Conservation (phyloP, 2,329 filamentous ascomycete species). For the Aspergillus transmontanensis region DNA sequence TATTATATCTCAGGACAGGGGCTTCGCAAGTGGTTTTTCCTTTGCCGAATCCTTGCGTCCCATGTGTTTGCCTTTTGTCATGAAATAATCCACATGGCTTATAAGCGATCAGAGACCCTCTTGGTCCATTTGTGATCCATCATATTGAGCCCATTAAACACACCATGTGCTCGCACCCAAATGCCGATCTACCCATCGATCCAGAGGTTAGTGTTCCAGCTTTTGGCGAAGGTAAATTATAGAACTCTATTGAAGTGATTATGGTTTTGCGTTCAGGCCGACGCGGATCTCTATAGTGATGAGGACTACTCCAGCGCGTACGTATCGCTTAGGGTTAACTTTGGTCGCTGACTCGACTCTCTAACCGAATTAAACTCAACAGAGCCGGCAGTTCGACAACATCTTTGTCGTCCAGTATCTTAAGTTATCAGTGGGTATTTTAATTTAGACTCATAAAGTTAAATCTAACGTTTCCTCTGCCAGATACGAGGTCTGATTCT, state of each 20-base stretch:
- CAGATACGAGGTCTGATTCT: constrained; percentile 16
- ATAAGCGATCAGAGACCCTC: background rate
- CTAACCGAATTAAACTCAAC: background rate
- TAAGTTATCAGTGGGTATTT: constrained; percentile 20
- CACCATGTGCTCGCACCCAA: background rate
- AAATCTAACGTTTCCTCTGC: background rate
- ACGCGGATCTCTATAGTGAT: constrained; percentile 13
- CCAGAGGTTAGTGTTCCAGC: background rate
- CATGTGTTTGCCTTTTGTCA: background rate
- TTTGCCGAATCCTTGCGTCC: background rate
- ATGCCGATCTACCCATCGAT: background rate
- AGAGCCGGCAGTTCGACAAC: constrained; percentile 16
- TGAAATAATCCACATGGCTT: background rate
- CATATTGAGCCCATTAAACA: background rate
- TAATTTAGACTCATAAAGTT: background rate
- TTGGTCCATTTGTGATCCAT: background rate
- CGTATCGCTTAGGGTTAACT: background rate
- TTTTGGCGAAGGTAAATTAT: background rate
- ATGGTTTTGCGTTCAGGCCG: background rate
- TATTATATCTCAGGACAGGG: background rate
- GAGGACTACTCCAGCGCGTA: constrained; percentile 12
- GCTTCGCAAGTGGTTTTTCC: background rate
- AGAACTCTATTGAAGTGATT: background rate
- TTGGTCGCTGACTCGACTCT: too few species aligned
- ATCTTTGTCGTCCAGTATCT: constrained; percentile 21